Percentiles rank a stretch among this genome's conserved stretches.
Conservation (phyloP, 1,284 basidiomycete species). For the Ganoderma meredithae region DNA sequence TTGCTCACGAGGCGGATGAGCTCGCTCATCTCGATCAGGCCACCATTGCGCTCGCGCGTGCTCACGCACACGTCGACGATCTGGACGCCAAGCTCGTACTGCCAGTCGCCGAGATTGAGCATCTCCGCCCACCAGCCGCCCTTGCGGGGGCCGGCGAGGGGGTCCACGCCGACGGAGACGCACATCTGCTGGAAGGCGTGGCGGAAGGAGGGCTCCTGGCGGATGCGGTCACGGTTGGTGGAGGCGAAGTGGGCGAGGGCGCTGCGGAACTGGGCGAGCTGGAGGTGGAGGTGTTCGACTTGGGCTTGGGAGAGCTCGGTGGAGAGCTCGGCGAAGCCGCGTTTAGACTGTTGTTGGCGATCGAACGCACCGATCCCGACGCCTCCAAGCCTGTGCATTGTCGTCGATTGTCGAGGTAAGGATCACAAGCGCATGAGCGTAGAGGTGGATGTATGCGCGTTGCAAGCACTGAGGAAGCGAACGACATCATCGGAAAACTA, state of each 20-base stretch:
- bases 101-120: conserved; percentile 92
- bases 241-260: conserved; percentile 85
- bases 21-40: conserved; percentile 90
- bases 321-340: conserved; percentile 85
- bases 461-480: background rate
- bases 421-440: background rate
- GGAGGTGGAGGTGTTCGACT: conserved; percentile 79
- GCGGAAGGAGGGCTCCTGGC: conserved; percentile 86
- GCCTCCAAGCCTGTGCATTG: conserved; percentile 74
- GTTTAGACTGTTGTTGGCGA: conserved; percentile 73
- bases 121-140: conserved; percentile 93
- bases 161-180: conserved; percentile 93
- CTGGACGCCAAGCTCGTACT: conserved; percentile 95
- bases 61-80: conserved; percentile 96
- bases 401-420: background rate
- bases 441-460: background rate
- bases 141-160: conserved; percentile 84
- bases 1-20: conserved; percentile 81
- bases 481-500: too few species aligned
- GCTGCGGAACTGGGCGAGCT: conserved; percentile 86
- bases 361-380: conserved; percentile 82
- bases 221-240: conserved; percentile 87
- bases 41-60: conserved; percentile 89
- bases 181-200: conserved; percentile 98
- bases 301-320: conserved; percentile 80